These are phyloP conservation scores for Colletotrichum sp. DNA, from an alignment of 2,329 filamentous ascomycete genomes.

Conservation along the genomic window DNA sequence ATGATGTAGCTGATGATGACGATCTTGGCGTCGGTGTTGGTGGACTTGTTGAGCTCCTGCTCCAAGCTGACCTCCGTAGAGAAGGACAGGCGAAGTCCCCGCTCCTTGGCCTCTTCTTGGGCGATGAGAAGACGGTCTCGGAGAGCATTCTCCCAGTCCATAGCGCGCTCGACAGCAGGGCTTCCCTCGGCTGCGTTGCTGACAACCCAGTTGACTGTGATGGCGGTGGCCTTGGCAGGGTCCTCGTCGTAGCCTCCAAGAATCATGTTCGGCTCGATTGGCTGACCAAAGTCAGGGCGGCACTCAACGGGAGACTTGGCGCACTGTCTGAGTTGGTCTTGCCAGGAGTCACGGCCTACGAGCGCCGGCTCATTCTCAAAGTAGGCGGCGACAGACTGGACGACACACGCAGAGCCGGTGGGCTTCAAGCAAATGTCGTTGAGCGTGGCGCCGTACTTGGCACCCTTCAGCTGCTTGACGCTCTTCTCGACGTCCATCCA, in stretches of 20 bases:
- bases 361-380: conserved; percentile 72
- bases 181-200: conserved; percentile 83
- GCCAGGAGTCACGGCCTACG: conserved; percentile 73
- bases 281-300: conserved; percentile 87
- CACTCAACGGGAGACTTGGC: conserved; percentile 82
- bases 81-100: conserved; percentile 89
- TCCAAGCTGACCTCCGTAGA: conserved; percentile 95
- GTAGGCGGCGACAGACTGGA: conserved; percentile 92
- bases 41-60: conserved; percentile 95
- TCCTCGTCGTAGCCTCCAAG: conserved; percentile 79
- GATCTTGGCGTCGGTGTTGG: conserved; percentile 97
- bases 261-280: conserved; percentile 83
- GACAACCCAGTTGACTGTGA: conserved; percentile 94
- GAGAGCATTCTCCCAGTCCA: conserved; percentile 88
- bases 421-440: conserved; percentile 95
- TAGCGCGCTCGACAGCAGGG: conserved; percentile 71
- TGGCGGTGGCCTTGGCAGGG: conserved; percentile 75
- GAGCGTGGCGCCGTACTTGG: conserved; percentile 70
- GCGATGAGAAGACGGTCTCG: conserved; percentile 77
- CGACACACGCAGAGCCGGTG: conserved; percentile 84
- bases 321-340: conserved; percentile 73
- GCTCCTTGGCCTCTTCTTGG: conserved; percentile 77
- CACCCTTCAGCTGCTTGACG: conserved; percentile 74
- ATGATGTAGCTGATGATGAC: conserved; percentile 95
- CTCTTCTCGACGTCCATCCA: conserved; percentile 90